phyloP scores from a whole-genome alignment of 805 yeast genomes.

The Hanseniaspora pseudoguilliermondii region DNA sequence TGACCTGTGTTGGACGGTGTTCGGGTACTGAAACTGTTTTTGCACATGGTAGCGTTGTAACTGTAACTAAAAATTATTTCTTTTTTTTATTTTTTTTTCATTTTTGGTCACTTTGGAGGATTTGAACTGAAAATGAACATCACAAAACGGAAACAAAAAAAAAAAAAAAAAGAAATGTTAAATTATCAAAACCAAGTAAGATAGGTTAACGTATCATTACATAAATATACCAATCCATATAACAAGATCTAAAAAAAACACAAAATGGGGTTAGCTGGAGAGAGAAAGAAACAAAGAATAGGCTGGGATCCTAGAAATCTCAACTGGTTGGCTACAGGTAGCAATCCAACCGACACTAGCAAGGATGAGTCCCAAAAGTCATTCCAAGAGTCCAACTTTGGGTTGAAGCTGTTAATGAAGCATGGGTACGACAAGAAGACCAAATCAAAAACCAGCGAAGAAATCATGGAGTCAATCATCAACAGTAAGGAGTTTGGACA shows the following conservation, averaged over 20 bases:
- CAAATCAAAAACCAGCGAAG: conserved; percentile 8
- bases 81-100: too few relatives aligned
- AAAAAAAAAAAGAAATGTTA: neutral
- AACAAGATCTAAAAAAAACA: neutral
- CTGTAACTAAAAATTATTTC: too few relatives aligned
- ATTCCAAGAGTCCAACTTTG: conserved; percentile 12
- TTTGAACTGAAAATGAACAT: too few relatives aligned
- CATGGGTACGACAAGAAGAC: conserved; percentile 12
- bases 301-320: conserved; percentile 92
- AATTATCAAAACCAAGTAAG: too few relatives aligned
- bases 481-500: conserved; percentile 13
- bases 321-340: conserved; percentile 40
- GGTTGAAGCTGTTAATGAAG: conserved; percentile 7
- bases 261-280: conserved; percentile 69
- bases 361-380: neutral
- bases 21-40: too few relatives aligned
- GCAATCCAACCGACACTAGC: neutral
- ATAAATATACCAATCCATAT: neutral
- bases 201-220: neutral
- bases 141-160: too few relatives aligned
- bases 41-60: too few relatives aligned
- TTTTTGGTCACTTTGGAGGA: too few relatives aligned
- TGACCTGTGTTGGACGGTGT: too few relatives aligned
- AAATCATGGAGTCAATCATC: conserved; percentile 10
- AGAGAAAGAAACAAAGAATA: conserved; percentile 66